A percentile compares a stretch with the other conserved stretches of the same genome.
Evolutionary conservation across 2,329 filamentous ascomycete genomes (phyloP).

Genomic region (Aspergillus glaucus): DNA sequence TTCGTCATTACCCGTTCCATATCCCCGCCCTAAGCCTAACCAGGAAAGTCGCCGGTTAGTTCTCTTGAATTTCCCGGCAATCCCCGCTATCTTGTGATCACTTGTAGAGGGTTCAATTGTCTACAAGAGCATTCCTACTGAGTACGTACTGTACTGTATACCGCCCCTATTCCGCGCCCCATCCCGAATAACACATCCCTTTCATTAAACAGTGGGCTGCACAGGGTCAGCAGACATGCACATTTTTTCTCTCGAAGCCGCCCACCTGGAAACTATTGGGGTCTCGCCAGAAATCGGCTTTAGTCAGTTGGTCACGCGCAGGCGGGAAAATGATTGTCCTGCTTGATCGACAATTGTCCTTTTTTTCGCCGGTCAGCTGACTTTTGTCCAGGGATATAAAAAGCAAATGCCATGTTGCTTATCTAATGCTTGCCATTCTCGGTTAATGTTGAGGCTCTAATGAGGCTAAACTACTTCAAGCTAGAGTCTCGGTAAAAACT

Average conservation of each 20-base stretch:
- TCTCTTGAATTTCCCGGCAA: constrained; percentile 9
- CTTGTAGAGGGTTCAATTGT: neutral
- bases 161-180: constrained; percentile 6
- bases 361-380: constrained; percentile 1
- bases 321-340: constrained; percentile 1
- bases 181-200: neutral
- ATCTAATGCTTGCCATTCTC: neutral
- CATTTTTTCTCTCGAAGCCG: constrained; percentile 6
- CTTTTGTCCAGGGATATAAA: no score
- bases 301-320: constrained; percentile 1
- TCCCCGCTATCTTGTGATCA: constrained; percentile 10
- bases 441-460: neutral
- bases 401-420: neutral
- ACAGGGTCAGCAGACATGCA: constrained; percentile 16
- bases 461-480: constrained; percentile 1
- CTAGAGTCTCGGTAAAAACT: constrained; percentile 21
- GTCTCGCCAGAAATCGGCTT: constrained; percentile 1
- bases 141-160: neutral
- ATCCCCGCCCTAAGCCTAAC: constrained; percentile 14
- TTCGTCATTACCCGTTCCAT: constrained; percentile 10
- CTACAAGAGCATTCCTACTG: neutral
- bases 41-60: constrained; percentile 10
- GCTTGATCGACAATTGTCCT: neutral
- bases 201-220: constrained; percentile 10
- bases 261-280: constrained; percentile 1